Conservation (phyloP, 345 rosid species). For the Arabidopsis arenosa region DNA sequence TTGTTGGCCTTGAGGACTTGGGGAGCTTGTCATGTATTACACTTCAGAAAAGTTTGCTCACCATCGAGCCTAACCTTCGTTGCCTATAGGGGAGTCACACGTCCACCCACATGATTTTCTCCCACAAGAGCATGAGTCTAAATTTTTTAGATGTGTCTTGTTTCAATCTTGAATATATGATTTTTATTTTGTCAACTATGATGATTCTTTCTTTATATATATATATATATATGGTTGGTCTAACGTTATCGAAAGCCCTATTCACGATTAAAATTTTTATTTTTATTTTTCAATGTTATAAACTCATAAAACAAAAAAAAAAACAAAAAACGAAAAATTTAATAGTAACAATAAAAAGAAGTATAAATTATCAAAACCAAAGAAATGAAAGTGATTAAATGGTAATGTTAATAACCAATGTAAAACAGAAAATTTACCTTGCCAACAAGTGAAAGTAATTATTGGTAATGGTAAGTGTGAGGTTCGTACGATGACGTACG, state of each 20-base stretch:
- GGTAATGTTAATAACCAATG: too few relatives aligned
- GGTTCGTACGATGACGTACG: slow-evolving; percentile 44
- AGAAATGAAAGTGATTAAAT: too few relatives aligned
- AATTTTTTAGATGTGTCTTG: neutral
- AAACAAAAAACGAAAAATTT: too few relatives aligned
- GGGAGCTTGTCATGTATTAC: neutral
- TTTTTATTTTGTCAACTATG: neutral
- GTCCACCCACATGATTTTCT: neutral
- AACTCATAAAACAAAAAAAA: too few relatives aligned
- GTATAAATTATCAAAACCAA: too few relatives aligned
- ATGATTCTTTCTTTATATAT: neutral
- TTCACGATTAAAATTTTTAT: too few relatives aligned
- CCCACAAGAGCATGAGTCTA: neutral
- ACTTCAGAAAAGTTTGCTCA: neutral
- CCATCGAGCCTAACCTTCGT: neutral
- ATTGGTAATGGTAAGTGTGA: slow-evolving; percentile 18
- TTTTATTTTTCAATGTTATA: too few relatives aligned
- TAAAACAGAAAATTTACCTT: neutral
- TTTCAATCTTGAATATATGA: neutral
- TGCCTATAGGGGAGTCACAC: neutral
- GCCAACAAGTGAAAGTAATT: slow-evolving; percentile 5
- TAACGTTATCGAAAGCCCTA: too few relatives aligned
- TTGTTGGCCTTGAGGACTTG: neutral
- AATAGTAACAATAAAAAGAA: too few relatives aligned
- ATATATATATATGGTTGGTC: too few relatives aligned